phyloP scores from a whole-genome alignment of 768 basidiomycete genomes.

The Omphalotus guepiniiformis region DNA sequence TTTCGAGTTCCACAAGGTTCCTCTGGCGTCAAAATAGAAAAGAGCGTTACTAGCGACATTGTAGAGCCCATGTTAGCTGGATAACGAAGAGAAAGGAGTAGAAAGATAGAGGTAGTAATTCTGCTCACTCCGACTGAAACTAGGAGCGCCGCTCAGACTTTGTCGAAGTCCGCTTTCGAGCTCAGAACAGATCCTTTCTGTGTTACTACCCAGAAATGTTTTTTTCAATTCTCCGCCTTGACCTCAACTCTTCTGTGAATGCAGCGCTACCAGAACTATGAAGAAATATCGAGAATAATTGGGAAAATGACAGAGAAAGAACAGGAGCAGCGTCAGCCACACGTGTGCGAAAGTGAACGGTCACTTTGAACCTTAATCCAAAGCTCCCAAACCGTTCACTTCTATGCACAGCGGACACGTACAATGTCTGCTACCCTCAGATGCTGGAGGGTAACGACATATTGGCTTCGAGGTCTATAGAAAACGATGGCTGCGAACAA shows the following conservation, averaged over 20 bases:
- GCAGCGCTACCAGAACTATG: too few species aligned
- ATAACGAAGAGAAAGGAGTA: background rate
- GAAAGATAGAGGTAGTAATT: background rate
- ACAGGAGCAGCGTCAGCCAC: too few species aligned
- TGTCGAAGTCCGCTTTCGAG: conserved; percentile 7
- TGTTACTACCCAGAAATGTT: background rate
- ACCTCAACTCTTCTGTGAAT: too few species aligned
- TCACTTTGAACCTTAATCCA: too few species aligned
- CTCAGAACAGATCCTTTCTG: background rate
- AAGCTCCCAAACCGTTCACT: too few species aligned
- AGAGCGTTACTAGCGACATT: background rate
- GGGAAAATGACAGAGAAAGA: too few species aligned
- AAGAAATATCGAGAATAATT: too few species aligned
- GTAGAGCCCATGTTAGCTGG: background rate
- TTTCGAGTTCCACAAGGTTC: background rate
- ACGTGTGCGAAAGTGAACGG: too few species aligned
- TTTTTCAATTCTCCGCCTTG: background rate
- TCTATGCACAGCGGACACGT: background rate
- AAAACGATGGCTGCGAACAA: too few species aligned
- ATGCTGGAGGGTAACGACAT: too few species aligned
- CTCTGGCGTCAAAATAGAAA: background rate
- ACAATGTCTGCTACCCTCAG: too few species aligned
- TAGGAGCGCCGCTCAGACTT: conserved; percentile 9
- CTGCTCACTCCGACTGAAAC: conserved; percentile 6
- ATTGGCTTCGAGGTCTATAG: too few species aligned